Evolutionary conservation across 163 green algal species (phyloP).

Genomic region (Scenedesmus sp.): DNA sequence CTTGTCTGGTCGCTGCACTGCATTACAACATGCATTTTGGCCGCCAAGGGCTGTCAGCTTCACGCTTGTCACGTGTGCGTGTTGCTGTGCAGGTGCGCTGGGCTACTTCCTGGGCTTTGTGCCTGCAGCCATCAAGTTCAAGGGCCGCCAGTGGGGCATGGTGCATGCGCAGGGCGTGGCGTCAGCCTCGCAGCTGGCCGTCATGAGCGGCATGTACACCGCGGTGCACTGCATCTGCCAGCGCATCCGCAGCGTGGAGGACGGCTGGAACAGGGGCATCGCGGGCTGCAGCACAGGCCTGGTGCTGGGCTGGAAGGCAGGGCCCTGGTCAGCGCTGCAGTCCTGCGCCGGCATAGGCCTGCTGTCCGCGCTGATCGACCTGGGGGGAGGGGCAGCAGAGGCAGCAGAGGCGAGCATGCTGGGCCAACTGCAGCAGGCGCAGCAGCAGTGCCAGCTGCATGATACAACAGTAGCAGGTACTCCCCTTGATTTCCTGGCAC

Average conservation of each 20-base stretch:
- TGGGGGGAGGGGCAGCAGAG: slow-evolving; percentile 40
- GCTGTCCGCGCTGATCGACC: slow-evolving; percentile 50
- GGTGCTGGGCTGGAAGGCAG: slow-evolving; percentile 43
- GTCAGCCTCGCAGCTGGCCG: slow-evolving; percentile 24
- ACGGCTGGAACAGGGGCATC: slow-evolving; percentile 55
- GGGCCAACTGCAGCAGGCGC: slow-evolving; percentile 6
- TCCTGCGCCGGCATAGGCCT: slow-evolving; percentile 52
- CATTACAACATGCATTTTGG: background rate
- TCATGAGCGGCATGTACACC: slow-evolving; percentile 55
- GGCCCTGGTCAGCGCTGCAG: slow-evolving; percentile 47
- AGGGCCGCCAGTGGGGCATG: slow-evolving; percentile 42
- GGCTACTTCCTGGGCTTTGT: slow-evolving; percentile 51
- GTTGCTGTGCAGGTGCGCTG: background rate
- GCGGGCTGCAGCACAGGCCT: slow-evolving; percentile 57
- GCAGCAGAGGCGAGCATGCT: slow-evolving; percentile 33
- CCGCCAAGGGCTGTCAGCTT: background rate
- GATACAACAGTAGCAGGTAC: background rate
- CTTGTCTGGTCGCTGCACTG: background rate
- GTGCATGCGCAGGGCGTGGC: slow-evolving; percentile 31
- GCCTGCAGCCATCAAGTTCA: slow-evolving; percentile 45
- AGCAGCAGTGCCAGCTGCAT: background rate
- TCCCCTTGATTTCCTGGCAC: background rate
- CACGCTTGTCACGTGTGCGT: background rate
- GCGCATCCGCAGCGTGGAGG: slow-evolving; percentile 48
- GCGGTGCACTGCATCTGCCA: slow-evolving; percentile 53